Base-by-base conservation (phyloP, 2,329 filamentous ascomycete species). In the Verticillium tricorpus region DNA sequence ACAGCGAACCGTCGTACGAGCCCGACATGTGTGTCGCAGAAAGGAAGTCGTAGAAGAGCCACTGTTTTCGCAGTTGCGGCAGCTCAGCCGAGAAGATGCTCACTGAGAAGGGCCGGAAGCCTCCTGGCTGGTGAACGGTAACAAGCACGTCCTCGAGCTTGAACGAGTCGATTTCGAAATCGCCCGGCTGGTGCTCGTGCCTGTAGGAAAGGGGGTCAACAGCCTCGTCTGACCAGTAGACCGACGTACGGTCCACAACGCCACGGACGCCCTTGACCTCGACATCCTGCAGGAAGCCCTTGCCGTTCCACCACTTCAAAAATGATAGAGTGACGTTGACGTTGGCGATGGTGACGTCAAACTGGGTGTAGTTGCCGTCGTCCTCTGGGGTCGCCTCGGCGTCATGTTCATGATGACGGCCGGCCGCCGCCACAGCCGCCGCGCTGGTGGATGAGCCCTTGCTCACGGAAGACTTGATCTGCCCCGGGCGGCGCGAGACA, bases 301-400 rank as follows among this genome's bases (percentile, higher is more conserved):
- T 97, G 25, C 95, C 94, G 69, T 97, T 98, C 86, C 96, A 96
- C 95, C 95, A 99, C 73, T 97, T 98, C n/a, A 93, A 84, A 69
- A 99, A 98, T 0, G 95, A 99, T 31, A 99, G 76, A 0, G 94
- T 98, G 52, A 99, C 94, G 70, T 99, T 97, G 64, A 99, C 92
- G 0, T 92, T 96, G 65, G 95, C 92, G 63, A 99, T 92, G 0
- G 93, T 97, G 17, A 99, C 81, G 71, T 99, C 95, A 69, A 97
- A 99, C 68, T 99, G 95, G 0, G 93, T 97, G 74, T 98, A 99
- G 72, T 99, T 99, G 19, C 91, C 92, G 71, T 98, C 94, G 70
- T 98, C 93, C 62, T 88, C 85, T 65, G 85, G 82, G 22, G 77
- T 75, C 1, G 61, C 60, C 40, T 75, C 72, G 1, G 78, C 75